Evolutionary conservation across 768 basidiomycete genomes (phyloP).

Genomic region (Termitomyces sp.): DNA sequence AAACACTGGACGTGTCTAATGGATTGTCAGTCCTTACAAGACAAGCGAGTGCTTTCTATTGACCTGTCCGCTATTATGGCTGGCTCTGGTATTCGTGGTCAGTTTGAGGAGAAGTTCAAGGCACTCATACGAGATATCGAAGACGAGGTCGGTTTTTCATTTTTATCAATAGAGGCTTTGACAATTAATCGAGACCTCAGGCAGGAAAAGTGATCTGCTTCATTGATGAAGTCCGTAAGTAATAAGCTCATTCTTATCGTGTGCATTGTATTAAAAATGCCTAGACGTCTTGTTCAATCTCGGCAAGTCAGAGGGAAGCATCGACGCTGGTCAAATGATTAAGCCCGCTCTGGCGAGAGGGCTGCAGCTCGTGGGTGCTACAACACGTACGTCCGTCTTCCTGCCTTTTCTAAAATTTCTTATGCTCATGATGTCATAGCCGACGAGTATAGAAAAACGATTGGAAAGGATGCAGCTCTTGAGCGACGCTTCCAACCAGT

Average conservation of each 20-base stretch:
- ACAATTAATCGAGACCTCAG: constrained; percentile 21
- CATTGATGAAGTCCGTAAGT: constrained; percentile 91
- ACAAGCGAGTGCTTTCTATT: constrained; percentile 84
- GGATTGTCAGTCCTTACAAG: constrained; percentile 61
- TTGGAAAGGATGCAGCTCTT: constrained; percentile 87
- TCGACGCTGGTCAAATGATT: constrained; percentile 92
- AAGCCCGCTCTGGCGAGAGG: constrained; percentile 88
- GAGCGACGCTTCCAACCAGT: constrained; percentile 92
- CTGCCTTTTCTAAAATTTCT: background rate
- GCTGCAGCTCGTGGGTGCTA: constrained; percentile 85
- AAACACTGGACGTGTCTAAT: background rate
- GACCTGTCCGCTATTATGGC: constrained; percentile 83
- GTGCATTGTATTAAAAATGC: background rate
- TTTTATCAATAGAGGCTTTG: constrained; percentile 3
- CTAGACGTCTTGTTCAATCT: constrained; percentile 79
- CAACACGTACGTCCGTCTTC: constrained; percentile 61
- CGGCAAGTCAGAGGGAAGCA: constrained; percentile 87
- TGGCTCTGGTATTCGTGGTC: constrained; percentile 86
- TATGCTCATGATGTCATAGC: constrained; percentile 31
- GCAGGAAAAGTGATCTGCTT: constrained; percentile 84
- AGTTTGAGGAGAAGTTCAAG: constrained; percentile 94
- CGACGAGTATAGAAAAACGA: constrained; percentile 88
- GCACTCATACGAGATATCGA: constrained; percentile 87
- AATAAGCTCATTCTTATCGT: background rate
- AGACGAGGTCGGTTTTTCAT: constrained; percentile 49